phyloP scores from a whole-genome alignment of 805 yeast genomes.

The Nakazawaea peltata region DNA sequence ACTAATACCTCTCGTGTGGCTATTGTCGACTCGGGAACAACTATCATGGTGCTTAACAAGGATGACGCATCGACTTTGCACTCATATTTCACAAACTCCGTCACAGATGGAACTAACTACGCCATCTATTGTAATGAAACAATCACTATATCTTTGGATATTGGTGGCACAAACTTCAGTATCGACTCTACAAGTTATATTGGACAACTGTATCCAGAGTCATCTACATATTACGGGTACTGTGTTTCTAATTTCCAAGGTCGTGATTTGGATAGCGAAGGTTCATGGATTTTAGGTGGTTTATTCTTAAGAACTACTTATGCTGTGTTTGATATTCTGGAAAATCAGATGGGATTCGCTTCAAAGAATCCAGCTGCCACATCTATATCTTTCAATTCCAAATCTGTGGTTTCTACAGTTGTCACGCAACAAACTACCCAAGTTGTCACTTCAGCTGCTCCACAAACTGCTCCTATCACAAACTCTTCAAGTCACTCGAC shows the following conservation, averaged over 20 bases:
- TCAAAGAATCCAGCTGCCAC: constrained; percentile 22
- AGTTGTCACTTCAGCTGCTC: background rate
- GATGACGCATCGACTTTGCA: constrained; percentile 48
- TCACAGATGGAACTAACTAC: constrained; percentile 55
- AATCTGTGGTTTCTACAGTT: constrained; percentile 1
- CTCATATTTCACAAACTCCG: constrained; percentile 37
- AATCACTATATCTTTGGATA: constrained; percentile 27
- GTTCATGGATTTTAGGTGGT: constrained; percentile 59
- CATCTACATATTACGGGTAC: constrained; percentile 32
- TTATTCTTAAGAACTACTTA: constrained; percentile 47
- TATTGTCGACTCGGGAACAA: constrained; percentile 61
- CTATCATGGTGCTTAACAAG: constrained; percentile 47
- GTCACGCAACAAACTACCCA: constrained; percentile 2
- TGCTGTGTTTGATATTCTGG: constrained; percentile 47
- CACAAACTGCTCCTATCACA: no score
- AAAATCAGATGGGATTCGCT: constrained; percentile 48
- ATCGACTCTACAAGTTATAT: constrained; percentile 35
- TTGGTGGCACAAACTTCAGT: constrained; percentile 38
- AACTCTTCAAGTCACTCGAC: no score
- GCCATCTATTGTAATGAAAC: constrained; percentile 52
- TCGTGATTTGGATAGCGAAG: constrained; percentile 26
- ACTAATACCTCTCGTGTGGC: constrained; percentile 28
- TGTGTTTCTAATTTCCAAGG: constrained; percentile 66
- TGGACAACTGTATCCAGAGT: constrained; percentile 35
- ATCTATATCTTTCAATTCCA: constrained; percentile 3